A percentile compares a stretch with the other conserved stretches of the same genome.
These are phyloP conservation scores for Fusarium graminum DNA, from an alignment of 2,329 filamentous ascomycete genomes.

Conservation along the genomic window DNA sequence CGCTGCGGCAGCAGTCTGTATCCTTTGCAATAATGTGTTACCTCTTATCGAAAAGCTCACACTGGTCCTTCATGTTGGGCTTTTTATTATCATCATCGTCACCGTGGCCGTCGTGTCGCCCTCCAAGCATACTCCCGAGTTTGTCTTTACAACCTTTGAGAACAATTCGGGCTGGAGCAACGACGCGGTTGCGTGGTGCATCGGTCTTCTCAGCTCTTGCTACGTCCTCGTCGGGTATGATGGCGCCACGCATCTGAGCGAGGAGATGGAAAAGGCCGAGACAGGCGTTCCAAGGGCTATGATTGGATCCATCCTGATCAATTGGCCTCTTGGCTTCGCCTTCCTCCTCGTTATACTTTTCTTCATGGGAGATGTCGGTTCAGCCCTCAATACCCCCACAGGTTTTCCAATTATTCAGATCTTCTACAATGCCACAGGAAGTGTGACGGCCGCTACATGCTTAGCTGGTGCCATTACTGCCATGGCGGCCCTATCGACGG, in stretches of 20 bases:
- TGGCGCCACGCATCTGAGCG: slow-evolving; percentile 37
- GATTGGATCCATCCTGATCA: slow-evolving; percentile 29
- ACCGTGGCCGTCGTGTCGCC: slow-evolving; percentile 30
- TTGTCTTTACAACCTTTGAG: slow-evolving; percentile 32
- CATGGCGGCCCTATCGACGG: slow-evolving; percentile 31
- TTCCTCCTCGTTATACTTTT: slow-evolving; percentile 34
- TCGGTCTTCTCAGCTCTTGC: slow-evolving; percentile 40
- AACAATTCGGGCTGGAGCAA: slow-evolving; percentile 40
- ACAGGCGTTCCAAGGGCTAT: slow-evolving; percentile 31
- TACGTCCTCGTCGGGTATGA: slow-evolving; percentile 39
- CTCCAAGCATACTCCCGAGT: slow-evolving; percentile 20
- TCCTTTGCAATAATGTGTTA: slow-evolving; percentile 29
- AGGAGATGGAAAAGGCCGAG: slow-evolving; percentile 38
- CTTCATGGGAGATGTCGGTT: slow-evolving; percentile 31
- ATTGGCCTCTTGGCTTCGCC: slow-evolving; percentile 25
- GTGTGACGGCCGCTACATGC: neutral
- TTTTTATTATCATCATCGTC: slow-evolving; percentile 29
- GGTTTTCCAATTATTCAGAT: slow-evolving; percentile 42
- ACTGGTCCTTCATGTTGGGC: slow-evolving; percentile 1
- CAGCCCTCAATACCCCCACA: slow-evolving; percentile 16
- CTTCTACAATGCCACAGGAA: slow-evolving; percentile 24
- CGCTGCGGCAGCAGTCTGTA: neutral
- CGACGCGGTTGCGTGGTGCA: slow-evolving; percentile 35
- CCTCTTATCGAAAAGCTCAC: slow-evolving; percentile 35
- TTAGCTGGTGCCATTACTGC: slow-evolving; percentile 17